Evolutionary conservation across 108 stramenopile species (phyloP).

Genomic region (Cylindrotheca fusiformis): DNA sequence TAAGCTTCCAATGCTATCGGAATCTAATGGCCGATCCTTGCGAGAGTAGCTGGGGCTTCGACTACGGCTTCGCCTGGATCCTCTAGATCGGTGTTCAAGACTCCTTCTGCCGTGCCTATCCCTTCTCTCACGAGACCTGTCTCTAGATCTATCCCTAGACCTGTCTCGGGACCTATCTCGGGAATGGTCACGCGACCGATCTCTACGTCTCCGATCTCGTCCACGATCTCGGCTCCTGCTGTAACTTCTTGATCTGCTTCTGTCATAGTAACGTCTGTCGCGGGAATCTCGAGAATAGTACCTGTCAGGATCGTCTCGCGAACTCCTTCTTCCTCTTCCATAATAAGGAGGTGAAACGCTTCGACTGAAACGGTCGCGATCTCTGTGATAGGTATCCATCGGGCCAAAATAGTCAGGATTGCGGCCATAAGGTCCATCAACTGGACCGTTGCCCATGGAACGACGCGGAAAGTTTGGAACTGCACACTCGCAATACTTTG

Average conservation of each 20-base stretch:
- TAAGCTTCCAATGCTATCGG: too few species aligned
- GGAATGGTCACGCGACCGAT: conserved; percentile 21
- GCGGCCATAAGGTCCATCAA: conserved; percentile 36
- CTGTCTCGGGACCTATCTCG: conserved; percentile 31
- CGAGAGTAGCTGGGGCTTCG: conserved; percentile 22
- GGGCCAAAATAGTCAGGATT: conserved; percentile 40
- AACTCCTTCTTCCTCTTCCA: conserved; percentile 42
- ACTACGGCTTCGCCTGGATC: conserved; percentile 26
- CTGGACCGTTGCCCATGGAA: conserved; percentile 29
- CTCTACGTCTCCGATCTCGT: conserved; percentile 21
- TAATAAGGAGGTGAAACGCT: conserved; percentile 54
- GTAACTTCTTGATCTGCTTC: conserved; percentile 35
- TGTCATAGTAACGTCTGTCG: conserved; percentile 29
- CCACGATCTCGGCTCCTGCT: conserved; percentile 26
- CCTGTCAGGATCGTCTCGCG: conserved; percentile 29
- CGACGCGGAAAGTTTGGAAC: conserved; percentile 40
- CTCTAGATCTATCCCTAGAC: conserved; percentile 31
- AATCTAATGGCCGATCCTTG: not conserved
- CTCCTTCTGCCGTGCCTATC: conserved; percentile 24
- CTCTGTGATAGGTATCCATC: conserved; percentile 35
- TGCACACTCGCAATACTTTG: conserved; percentile 76
- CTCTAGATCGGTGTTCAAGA: conserved; percentile 21
- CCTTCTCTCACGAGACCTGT: conserved; percentile 32
- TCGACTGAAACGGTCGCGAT: conserved; percentile 57
- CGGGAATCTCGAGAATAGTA: conserved; percentile 25